Evolutionary conservation across 257 asterid genomes (phyloP).

Genomic region (Gentiana dahurica): DNA sequence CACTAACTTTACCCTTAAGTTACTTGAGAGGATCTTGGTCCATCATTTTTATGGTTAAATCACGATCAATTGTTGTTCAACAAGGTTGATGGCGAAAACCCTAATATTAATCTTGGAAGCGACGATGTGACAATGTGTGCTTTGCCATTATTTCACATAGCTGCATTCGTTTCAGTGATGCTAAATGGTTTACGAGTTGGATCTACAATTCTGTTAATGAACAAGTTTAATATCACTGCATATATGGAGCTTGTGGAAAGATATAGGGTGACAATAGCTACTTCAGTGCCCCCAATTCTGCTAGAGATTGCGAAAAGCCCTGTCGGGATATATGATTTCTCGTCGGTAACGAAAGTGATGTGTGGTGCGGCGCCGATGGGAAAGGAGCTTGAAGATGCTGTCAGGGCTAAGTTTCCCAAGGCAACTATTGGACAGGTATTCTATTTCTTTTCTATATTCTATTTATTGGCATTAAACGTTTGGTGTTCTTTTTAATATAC

Average conservation of each 20-base stretch:
- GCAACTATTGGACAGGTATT: conserved; percentile 33
- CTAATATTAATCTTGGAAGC: conserved; percentile 20
- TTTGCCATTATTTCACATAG: conserved; percentile 28
- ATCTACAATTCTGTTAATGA: conserved; percentile 26
- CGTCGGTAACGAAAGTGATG: conserved; percentile 24
- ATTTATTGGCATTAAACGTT: too few relatives aligned
- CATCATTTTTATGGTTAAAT: too few relatives aligned
- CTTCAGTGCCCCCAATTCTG: conserved; percentile 29
- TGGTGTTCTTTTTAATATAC: too few relatives aligned
- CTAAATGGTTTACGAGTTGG: conserved; percentile 31
- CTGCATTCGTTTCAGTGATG: conserved; percentile 20
- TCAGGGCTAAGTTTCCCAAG: conserved; percentile 27
- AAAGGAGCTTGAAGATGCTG: conserved; percentile 29
- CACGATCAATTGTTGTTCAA: conserved; percentile 14
- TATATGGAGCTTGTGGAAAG: conserved; percentile 19
- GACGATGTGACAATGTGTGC: conserved; percentile 27
- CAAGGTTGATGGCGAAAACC: conserved; percentile 36
- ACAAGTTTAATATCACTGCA: conserved; percentile 21
- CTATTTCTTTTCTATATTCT: too few relatives aligned
- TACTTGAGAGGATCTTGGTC: too few relatives aligned
- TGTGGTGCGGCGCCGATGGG: conserved; percentile 43
- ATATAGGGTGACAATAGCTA: conserved; percentile 28
- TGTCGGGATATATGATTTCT: conserved; percentile 18
- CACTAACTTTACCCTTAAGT: too few relatives aligned
- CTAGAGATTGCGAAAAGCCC: conserved; percentile 26